Conservation (phyloP, 1,284 basidiomycete species). For the Microbotryum lychnidis-dioicae region DNA sequence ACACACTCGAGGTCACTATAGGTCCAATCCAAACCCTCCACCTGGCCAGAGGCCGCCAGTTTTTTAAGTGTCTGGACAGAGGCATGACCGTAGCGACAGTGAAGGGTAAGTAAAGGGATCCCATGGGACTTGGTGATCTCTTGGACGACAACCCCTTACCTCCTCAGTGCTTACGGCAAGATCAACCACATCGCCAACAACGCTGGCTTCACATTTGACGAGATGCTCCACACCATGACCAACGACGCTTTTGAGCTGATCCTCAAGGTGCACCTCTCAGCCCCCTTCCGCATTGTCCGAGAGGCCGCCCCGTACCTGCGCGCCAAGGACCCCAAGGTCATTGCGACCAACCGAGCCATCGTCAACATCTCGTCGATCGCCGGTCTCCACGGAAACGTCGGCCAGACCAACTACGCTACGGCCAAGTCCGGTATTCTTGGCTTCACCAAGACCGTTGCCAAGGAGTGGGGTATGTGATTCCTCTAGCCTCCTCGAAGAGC, state of each 20-base stretch:
- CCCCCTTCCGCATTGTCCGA: slow-evolving; percentile 75
- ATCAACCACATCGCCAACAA: slow-evolving; percentile 65
- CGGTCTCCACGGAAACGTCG: slow-evolving; percentile 72
- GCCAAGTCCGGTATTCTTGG: slow-evolving; percentile 66
- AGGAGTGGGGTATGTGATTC: slow-evolving; percentile 62
- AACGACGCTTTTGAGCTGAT: slow-evolving; percentile 76
- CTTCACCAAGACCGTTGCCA: slow-evolving; percentile 61
- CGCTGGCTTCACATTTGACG: slow-evolving; percentile 59
- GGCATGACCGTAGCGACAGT: no score
- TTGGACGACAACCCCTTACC: neutral
- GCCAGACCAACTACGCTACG: slow-evolving; percentile 60
- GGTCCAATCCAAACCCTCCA: no score
- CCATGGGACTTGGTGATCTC: no score
- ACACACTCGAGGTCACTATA: no score
- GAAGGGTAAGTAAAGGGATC: no score
- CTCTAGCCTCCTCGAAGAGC: neutral
- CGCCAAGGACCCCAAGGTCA: slow-evolving; percentile 51
- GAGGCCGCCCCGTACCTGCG: slow-evolving; percentile 78
- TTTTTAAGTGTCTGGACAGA: no score
- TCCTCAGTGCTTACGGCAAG: slow-evolving; percentile 60
- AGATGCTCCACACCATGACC: slow-evolving; percentile 75
- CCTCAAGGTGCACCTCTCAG: slow-evolving; percentile 67
- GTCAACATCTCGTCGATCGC: slow-evolving; percentile 61
- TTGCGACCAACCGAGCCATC: slow-evolving; percentile 61
- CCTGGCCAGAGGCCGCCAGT: no score